Conservation (phyloP, 2,329 filamentous ascomycete genomes). For the Nothophaeocryptopus gaeumannii region DNA sequence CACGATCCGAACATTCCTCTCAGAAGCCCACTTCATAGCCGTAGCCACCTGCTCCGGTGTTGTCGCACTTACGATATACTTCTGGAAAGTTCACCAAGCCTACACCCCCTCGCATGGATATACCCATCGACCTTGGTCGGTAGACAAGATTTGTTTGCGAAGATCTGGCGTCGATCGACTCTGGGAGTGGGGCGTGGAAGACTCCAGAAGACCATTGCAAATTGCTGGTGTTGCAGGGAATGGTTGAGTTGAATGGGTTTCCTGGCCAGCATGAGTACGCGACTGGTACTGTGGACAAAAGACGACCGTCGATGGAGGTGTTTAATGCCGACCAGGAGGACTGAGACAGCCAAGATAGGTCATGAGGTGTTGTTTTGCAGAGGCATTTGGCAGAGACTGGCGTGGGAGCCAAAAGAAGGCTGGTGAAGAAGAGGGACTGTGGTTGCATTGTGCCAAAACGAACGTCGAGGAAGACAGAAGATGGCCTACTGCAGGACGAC, state of each 20-base stretch:
- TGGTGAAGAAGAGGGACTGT: no score
- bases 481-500: no score
- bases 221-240: constrained; percentile 28
- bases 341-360: constrained; percentile 10
- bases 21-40: constrained; percentile 32
- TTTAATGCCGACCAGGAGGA: constrained; percentile 16
- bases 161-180: constrained; percentile 34
- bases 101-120: constrained; percentile 27
- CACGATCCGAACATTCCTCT: constrained; percentile 15
- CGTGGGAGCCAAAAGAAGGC: no score
- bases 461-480: no score
- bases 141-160: constrained; percentile 37
- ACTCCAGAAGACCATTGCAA: constrained; percentile 31
- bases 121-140: constrained; percentile 30
- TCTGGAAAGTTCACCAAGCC: constrained; percentile 31
- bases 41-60: constrained; percentile 27
- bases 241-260: constrained; percentile 29
- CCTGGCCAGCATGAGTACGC: constrained; percentile 35
- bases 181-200: constrained; percentile 35
- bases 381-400: background rate
- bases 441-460: no score
- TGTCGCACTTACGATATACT: constrained; percentile 37
- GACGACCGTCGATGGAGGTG: constrained; percentile 14
- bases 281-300: constrained; percentile 29
- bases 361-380: constrained; percentile 19